Evolutionary conservation across 768 basidiomycete genomes (phyloP).

Genomic region (Psilocybe tampanensis): DNA sequence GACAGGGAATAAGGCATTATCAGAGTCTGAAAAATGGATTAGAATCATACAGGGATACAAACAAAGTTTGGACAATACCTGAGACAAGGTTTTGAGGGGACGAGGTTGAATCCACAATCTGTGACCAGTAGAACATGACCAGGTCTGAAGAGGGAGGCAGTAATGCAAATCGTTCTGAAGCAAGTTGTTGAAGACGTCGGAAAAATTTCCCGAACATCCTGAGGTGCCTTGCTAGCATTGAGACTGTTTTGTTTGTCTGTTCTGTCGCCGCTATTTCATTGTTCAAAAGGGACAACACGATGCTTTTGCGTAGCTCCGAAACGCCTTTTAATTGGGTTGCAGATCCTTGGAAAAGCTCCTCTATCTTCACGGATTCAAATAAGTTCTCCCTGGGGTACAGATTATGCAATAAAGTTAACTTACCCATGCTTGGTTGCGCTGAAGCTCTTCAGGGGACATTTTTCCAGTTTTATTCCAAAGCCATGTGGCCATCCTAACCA

Average conservation of each 20-base stretch:
- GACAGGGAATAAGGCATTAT: slow-evolving; percentile 69
- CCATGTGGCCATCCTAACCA: slow-evolving; percentile 73
- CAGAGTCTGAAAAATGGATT: slow-evolving; percentile 50
- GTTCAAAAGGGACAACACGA: slow-evolving; percentile 47
- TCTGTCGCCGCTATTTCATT: slow-evolving; percentile 37
- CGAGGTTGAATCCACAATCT: slow-evolving; percentile 72
- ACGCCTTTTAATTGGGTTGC: slow-evolving; percentile 56
- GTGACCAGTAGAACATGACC: slow-evolving; percentile 81
- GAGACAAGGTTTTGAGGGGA: slow-evolving; percentile 52
- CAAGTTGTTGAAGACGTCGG: slow-evolving; percentile 69
- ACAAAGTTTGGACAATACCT: slow-evolving; percentile 42
- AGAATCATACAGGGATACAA: not conserved
- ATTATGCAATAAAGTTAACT: slow-evolving; percentile 13
- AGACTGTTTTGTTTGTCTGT: slow-evolving; percentile 43
- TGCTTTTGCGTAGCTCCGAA: slow-evolving; percentile 55
- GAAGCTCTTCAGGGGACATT: slow-evolving; percentile 42
- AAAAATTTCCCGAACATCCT: slow-evolving; percentile 81
- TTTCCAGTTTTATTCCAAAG: slow-evolving; percentile 59
- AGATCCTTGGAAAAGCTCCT: slow-evolving; percentile 62
- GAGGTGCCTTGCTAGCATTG: slow-evolving; percentile 68
- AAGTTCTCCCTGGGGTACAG: not conserved
- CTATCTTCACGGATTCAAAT: slow-evolving; percentile 44
- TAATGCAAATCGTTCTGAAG: slow-evolving; percentile 56
- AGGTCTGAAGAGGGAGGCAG: slow-evolving; percentile 67
- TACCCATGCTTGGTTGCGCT: slow-evolving; percentile 57